Percentiles rank a stretch among this genome's conserved stretches.
These are phyloP conservation scores for Neofusicoccum kwambonambiense DNA, from an alignment of 2,329 filamentous ascomycete species.

Conservation along the genomic window DNA sequence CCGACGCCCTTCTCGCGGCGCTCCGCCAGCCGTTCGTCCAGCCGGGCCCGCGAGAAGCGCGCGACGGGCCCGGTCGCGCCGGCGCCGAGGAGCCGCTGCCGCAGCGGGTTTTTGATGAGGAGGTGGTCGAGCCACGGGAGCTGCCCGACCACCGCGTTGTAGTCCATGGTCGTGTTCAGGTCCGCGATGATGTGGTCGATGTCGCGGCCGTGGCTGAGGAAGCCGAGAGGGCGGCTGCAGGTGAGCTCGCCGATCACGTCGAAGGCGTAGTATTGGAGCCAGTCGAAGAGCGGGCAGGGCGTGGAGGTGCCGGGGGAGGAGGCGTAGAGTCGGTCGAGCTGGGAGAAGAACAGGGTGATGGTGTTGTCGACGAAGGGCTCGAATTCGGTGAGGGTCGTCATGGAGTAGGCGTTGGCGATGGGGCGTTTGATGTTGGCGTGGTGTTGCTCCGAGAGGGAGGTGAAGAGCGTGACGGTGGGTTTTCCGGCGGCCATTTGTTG, in stretches of 20 bases:
- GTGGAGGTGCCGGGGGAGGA: not conserved
- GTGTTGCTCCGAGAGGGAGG: slow-evolving; percentile 23
- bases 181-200: not conserved
- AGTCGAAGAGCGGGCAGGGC: slow-evolving; percentile 34
- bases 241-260: slow-evolving; percentile 23
- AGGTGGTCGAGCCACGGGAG: slow-evolving; percentile 16
- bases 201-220: slow-evolving; percentile 20
- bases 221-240: slow-evolving; percentile 20
- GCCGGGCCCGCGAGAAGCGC: not conserved
- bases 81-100: not conserved
- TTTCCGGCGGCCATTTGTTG: slow-evolving; percentile 1
- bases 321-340: slow-evolving; percentile 22
- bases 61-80: not conserved
- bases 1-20: slow-evolving; percentile 2
- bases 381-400: slow-evolving; percentile 27
- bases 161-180: not conserved
- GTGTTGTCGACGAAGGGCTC: slow-evolving; percentile 26
- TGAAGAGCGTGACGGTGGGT: not conserved
- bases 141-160: slow-evolving; percentile 23
- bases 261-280: slow-evolving; percentile 36
- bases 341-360: slow-evolving; percentile 28
- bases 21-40: not conserved
- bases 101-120: slow-evolving; percentile 16
- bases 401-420: slow-evolving; percentile 21
- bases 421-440: slow-evolving; percentile 15